Evolutionary conservation across 2,329 filamentous ascomycete genomes (phyloP).

Genomic region (Akanthomyces lecanii): DNA sequence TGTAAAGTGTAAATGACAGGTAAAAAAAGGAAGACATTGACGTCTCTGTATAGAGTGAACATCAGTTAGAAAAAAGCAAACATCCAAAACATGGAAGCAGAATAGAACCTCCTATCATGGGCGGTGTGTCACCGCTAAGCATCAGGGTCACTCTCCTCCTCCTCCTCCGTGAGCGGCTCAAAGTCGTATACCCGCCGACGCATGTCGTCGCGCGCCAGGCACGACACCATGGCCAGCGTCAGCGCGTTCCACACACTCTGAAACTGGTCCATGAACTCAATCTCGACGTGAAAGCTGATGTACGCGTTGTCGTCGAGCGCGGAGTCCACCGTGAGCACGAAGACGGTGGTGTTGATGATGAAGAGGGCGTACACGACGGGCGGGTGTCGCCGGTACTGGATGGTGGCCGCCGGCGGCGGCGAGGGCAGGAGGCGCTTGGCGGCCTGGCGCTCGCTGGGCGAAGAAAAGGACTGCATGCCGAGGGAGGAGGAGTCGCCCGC

Average conservation of each 20-base stretch:
- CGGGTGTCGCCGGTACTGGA: constrained; percentile 28
- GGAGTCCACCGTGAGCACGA: constrained; percentile 38
- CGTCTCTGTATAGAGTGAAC: not conserved
- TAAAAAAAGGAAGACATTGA: not conserved
- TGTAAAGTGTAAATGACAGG: not conserved
- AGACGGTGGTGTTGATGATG: constrained; percentile 36
- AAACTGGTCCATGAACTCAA: constrained; percentile 35
- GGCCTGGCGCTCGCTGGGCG: not conserved
- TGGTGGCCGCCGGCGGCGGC: constrained; percentile 10
- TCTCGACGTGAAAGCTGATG: constrained; percentile 41
- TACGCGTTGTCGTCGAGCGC: constrained; percentile 32
- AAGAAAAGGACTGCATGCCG: not conserved
- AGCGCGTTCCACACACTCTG: constrained; percentile 44
- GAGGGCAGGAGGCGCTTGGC: not conserved
- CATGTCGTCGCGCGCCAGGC: constrained; percentile 38
- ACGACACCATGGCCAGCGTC: constrained; percentile 37
- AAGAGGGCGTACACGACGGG: constrained; percentile 43
- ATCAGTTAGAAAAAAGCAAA: not conserved
- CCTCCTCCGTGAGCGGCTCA: constrained; percentile 24
- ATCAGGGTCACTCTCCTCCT: constrained; percentile 37
- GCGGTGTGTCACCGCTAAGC: constrained; percentile 21
- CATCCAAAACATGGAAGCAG: not conserved
- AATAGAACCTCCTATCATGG: not conserved
- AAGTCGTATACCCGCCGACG: constrained; percentile 33
- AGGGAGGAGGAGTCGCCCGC: not conserved